These are phyloP conservation scores for Papiliotrema fonsecae DNA, from an alignment of 1,284 basidiomycete species.

Conservation along the genomic window DNA sequence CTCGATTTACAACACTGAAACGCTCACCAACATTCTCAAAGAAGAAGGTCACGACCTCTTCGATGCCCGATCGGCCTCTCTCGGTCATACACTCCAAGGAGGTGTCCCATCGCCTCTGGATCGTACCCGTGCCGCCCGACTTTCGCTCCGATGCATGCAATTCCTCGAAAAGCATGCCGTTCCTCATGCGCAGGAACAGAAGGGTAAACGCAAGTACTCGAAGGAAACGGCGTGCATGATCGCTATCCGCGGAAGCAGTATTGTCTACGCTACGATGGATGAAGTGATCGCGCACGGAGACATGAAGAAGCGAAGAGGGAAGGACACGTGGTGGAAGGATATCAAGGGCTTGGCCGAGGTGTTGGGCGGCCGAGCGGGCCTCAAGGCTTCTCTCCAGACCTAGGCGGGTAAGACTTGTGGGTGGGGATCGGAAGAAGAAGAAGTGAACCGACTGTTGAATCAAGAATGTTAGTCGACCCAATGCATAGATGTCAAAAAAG, in stretches of 20 bases:
- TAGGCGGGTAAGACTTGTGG: neutral
- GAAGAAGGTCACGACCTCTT: slow-evolving; percentile 90
- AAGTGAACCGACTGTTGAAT: too few relatives aligned
- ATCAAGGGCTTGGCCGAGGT: slow-evolving; percentile 67
- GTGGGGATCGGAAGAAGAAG: neutral
- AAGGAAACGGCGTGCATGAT: slow-evolving; percentile 73
- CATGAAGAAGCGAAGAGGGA: slow-evolving; percentile 81
- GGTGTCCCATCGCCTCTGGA: slow-evolving; percentile 92
- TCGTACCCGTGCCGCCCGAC: slow-evolving; percentile 81
- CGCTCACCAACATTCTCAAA: slow-evolving; percentile 88
- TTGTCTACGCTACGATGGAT: slow-evolving; percentile 75
- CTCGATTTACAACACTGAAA: slow-evolving; percentile 81
- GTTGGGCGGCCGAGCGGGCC: slow-evolving; percentile 50
- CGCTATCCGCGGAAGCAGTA: slow-evolving; percentile 73
- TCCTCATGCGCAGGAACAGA: slow-evolving; percentile 31
- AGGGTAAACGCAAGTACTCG: slow-evolving; percentile 18
- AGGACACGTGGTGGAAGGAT: slow-evolving; percentile 72
- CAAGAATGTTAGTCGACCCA: neutral
- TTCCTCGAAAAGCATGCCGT: slow-evolving; percentile 82
- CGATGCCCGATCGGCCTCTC: slow-evolving; percentile 85
- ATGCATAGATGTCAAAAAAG: neutral
- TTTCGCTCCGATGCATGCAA: slow-evolving; percentile 86
- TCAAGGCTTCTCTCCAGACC: slow-evolving; percentile 12
- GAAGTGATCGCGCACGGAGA: slow-evolving; percentile 84
- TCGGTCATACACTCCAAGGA: slow-evolving; percentile 95